phyloP scores from a whole-genome alignment of 176 grass and related monocot species.

The Cymbopogon citratus region DNA sequence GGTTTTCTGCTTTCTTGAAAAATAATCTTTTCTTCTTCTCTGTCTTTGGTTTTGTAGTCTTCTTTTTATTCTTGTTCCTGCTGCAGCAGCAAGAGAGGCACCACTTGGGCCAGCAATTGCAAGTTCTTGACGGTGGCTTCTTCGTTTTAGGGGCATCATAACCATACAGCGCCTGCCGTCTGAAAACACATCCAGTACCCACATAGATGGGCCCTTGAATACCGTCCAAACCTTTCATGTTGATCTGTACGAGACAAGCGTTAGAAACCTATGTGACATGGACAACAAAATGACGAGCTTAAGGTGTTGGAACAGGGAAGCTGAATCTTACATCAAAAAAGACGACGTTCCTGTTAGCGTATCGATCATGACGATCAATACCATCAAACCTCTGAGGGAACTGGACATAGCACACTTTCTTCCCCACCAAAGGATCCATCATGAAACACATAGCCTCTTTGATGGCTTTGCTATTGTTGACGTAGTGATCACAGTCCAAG shows the following conservation, averaged over 20 bases:
- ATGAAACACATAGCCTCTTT: conserved; percentile 96
- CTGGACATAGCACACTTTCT: conserved; percentile 90
- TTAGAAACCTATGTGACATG: neutral
- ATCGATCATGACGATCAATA: conserved; percentile 87
- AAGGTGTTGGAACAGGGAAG: neutral
- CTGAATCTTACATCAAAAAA: conserved; percentile 84
- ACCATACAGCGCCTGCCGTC: conserved; percentile 77
- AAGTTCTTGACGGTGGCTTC: conserved; percentile 76
- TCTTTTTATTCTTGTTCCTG: conserved; percentile 72
- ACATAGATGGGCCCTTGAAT: conserved; percentile 99
- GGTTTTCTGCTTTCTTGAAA: conserved; percentile 54
- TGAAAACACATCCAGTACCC: conserved; percentile 86
- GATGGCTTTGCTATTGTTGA: conserved; percentile 88
- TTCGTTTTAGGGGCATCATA: conserved; percentile 85
- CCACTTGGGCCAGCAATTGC: conserved; percentile 93
- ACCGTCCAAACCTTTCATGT: conserved; percentile 96
- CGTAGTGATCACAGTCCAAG: conserved; percentile 94
- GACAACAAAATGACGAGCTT: neutral
- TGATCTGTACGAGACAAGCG: conserved; percentile 57
- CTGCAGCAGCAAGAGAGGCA: conserved; percentile 54
- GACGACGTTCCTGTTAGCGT: conserved; percentile 83
- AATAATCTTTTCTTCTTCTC: conserved; percentile 66
- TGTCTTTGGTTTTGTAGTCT: conserved; percentile 45
- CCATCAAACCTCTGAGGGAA: conserved; percentile 94
- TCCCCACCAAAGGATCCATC: conserved; percentile 91